Percentiles rank a stretch among this genome's conserved stretches.
These are phyloP conservation scores for Pseudovirgaria hyperparasitica DNA, from an alignment of 2,329 filamentous ascomycete species.

Conservation along the genomic window DNA sequence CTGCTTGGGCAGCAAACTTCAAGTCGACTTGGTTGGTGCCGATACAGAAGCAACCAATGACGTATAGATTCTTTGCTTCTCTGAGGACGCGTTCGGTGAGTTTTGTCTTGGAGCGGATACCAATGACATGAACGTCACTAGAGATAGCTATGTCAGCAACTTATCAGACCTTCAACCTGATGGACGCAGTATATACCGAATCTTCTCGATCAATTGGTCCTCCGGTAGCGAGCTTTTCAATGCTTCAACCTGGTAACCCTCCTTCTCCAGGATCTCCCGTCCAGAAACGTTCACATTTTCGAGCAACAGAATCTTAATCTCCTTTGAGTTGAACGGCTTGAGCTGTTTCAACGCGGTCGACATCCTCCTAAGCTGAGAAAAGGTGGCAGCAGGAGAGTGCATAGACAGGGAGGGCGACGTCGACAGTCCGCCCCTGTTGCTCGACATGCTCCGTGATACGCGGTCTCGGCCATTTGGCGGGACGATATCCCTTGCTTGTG, in stretches of 20 bases:
- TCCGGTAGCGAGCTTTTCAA: slow-evolving; percentile 83
- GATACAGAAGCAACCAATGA: slow-evolving; percentile 97
- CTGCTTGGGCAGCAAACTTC: slow-evolving; percentile 65
- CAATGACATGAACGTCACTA: slow-evolving; percentile 92
- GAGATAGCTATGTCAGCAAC: too few relatives aligned
- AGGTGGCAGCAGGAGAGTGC: too few relatives aligned
- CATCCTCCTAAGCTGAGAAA: too few relatives aligned
- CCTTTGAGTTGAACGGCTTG: slow-evolving; percentile 89
- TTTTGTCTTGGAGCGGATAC: slow-evolving; percentile 96
- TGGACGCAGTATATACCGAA: slow-evolving; percentile 43
- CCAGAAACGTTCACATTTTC: slow-evolving; percentile 95
- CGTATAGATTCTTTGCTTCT: slow-evolving; percentile 86
- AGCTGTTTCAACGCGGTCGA: slow-evolving; percentile 54
- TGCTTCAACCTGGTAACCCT: slow-evolving; percentile 93
- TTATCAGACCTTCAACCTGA: background rate
- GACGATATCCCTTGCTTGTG: too few relatives aligned
- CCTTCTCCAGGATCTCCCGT: slow-evolving; percentile 62
- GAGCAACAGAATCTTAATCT: slow-evolving; percentile 89
- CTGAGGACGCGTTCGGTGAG: slow-evolving; percentile 72
- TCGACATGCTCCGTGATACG: too few relatives aligned
- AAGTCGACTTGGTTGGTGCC: slow-evolving; percentile 93
- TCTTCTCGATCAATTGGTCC: slow-evolving; percentile 92
- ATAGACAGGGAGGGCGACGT: too few relatives aligned
- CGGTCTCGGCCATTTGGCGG: too few relatives aligned
- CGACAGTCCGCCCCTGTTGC: too few relatives aligned